Evolutionary conservation across 495 filamentous ascomycete genomes (phyloP), one percentile per base, ranked within the genome.

Genomic region (Hypoxylon lenormandii): DNA sequence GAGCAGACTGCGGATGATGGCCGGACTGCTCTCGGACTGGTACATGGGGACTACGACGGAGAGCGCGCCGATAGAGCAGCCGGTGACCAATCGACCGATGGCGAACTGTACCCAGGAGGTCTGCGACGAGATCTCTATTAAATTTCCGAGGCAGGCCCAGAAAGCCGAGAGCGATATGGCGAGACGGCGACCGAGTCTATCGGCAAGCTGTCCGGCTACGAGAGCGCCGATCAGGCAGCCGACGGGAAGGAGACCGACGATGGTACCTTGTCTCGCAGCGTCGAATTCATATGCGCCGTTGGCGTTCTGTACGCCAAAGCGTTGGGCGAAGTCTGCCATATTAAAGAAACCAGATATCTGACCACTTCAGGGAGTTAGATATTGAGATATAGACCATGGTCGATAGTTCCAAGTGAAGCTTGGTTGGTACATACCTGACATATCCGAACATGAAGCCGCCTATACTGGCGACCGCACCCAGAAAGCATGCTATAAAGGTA

Each of bases 401-500:
- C 12, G 21, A 40, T 19, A 43, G 10, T 47, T 43, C 12, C 51
- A 64, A 26, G 70, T 68, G 15, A 73, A 76, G 42, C 77, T 66
- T 52, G 74, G 68, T 21, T 19, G 16, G 7, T 1, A 57, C 81
- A 68, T 76, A 89, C 90, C 57, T 90, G 53, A 82, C 88, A 76
- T 92, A 92, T 64, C 91, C 91, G 66, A 92, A 92, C 77, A 92
- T 90, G 79, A 93, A 91, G 62, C 91, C 90, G 73, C 91, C 90
- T 81, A 93, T 91, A 18, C 89, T 84, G 55, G 85, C 82, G 45
- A 84, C 77, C 22, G 66, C 56, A 6, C 82, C 82, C 43, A 84
- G 72, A 36, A 79, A 72, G 53, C 78, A 38, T 10, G 83, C 77
- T 2, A 79, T 43, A 26, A 73, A 47, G 15, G 81, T 84, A 49